A percentile compares a stretch with the other conserved stretches of the same genome.
These are phyloP conservation scores for Fusarium concolor DNA, from an alignment of 2,329 filamentous ascomycete species.

Conservation along the genomic window DNA sequence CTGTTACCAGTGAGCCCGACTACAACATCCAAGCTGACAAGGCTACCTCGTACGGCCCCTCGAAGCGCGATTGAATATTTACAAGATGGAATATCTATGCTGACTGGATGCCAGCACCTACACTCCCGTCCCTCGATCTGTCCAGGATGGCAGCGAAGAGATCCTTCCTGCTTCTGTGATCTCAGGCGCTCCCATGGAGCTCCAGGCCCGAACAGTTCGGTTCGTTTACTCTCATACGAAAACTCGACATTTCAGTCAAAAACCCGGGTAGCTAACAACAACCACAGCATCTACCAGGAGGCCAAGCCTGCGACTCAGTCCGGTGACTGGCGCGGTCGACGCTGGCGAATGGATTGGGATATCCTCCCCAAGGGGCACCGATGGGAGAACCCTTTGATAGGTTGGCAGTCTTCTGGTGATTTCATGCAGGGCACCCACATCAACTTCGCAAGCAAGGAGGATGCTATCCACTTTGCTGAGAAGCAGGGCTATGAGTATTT, in stretches of 20 bases:
- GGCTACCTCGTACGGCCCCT: conserved; percentile 79
- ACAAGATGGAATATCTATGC: conserved; percentile 17
- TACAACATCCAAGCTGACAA: conserved; percentile 86
- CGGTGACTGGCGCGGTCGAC: conserved; percentile 82
- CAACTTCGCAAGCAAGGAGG: conserved; percentile 92
- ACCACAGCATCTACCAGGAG: conserved; percentile 85
- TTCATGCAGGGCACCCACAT: conserved; percentile 94
- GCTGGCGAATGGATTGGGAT: conserved; percentile 99
- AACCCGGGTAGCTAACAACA: conserved; percentile 15
- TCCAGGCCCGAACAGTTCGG: conserved; percentile 95
- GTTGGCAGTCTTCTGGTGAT: conserved; percentile 97
- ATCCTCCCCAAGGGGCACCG: conserved; percentile 90
- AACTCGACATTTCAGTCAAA: not conserved
- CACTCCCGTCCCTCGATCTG: conserved; percentile 87
- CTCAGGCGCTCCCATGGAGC: conserved; percentile 91
- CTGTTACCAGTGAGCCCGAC: conserved; percentile 76
- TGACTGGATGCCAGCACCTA: conserved; percentile 72
- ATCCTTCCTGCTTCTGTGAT: conserved; percentile 84
- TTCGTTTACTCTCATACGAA: conserved; percentile 58
- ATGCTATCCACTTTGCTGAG: conserved; percentile 93
- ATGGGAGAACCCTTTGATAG: conserved; percentile 99
- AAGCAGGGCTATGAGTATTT: conserved; percentile 99
- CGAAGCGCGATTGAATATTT: conserved; percentile 8
- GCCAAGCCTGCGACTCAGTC: conserved; percentile 97
- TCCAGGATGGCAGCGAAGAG: conserved; percentile 92